Evolutionary conservation across 257 asterid species (phyloP).

Genomic region (Cruciata laevipes): DNA sequence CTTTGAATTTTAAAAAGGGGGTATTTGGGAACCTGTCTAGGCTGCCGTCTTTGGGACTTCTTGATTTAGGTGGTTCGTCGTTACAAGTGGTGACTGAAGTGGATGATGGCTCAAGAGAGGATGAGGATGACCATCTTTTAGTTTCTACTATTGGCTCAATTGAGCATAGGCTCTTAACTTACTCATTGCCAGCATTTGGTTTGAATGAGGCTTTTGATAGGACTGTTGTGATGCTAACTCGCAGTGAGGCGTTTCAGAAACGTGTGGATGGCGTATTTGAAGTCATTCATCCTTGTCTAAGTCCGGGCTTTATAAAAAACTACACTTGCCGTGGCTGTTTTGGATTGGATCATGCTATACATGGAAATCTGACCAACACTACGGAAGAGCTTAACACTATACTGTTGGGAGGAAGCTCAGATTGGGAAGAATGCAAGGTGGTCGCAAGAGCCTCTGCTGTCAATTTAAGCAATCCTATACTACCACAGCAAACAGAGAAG

Average conservation of each 20-base stretch:
- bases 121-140: conserved; percentile 26
- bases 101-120: conserved; percentile 18
- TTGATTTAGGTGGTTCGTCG: conserved; percentile 87
- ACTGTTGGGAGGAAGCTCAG: conserved; percentile 51
- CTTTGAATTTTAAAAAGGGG: conserved; percentile 63
- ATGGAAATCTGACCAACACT: conserved; percentile 18
- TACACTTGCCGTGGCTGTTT: conserved; percentile 64
- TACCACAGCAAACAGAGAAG: conserved; percentile 20
- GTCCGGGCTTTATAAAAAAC: conserved; percentile 45
- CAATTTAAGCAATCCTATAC: conserved; percentile 47
- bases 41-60: conserved; percentile 56
- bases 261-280: conserved; percentile 37
- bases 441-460: conserved; percentile 62
- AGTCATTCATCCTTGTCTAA: conserved; percentile 71
- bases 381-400: conserved; percentile 25
- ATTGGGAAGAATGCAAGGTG: conserved; percentile 58
- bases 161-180: conserved; percentile 43
- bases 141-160: conserved; percentile 45
- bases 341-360: conserved; percentile 5
- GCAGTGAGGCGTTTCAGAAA: conserved; percentile 35
- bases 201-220: conserved; percentile 75
- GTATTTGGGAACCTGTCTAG: conserved; percentile 33
- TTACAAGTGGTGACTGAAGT: conserved; percentile 75
- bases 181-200: conserved; percentile 68
- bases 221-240: conserved; percentile 55